A percentile compares a stretch with the other conserved stretches of the same genome.
These are phyloP conservation scores for Solanum aculeatissimum DNA, from an alignment of 305 asterid genomes.

Conservation along the genomic window DNA sequence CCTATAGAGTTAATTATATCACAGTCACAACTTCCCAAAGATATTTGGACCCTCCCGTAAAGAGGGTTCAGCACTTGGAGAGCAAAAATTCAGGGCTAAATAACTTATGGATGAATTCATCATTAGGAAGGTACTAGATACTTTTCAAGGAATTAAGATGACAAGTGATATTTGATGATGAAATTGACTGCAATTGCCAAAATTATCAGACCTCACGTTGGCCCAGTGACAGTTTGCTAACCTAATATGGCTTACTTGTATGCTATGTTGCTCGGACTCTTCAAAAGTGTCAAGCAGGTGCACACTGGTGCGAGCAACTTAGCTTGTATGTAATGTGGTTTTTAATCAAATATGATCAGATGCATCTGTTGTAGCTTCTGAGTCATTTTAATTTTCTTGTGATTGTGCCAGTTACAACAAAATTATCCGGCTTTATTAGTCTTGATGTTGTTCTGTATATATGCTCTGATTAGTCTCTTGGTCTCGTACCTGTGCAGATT, in stretches of 20 bases:
- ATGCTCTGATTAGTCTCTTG: neutral
- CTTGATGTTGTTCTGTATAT: neutral
- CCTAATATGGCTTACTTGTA: neutral
- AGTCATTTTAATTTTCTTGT: neutral
- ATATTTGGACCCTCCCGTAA: neutral
- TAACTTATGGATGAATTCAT: neutral
- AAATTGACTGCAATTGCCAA: neutral
- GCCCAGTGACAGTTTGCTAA: neutral
- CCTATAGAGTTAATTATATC: neutral
- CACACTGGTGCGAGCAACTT: too few species aligned
- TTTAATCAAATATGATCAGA: neutral
- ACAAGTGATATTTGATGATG: neutral
- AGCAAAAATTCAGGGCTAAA: neutral
- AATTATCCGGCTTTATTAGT: neutral
- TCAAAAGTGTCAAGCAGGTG: too few species aligned
- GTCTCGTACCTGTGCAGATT: constrained; percentile 24
- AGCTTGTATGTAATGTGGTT: neutral
- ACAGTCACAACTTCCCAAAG: neutral
- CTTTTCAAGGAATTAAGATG: neutral
- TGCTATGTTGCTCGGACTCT: too few species aligned
- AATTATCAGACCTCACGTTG: neutral
- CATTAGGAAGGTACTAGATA: neutral
- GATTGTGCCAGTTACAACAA: neutral
- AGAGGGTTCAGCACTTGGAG: neutral
- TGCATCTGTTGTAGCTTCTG: neutral